These are phyloP conservation scores for Neltuma alba DNA, from an alignment of 306 rosid genomes.

Conservation along the genomic window DNA sequence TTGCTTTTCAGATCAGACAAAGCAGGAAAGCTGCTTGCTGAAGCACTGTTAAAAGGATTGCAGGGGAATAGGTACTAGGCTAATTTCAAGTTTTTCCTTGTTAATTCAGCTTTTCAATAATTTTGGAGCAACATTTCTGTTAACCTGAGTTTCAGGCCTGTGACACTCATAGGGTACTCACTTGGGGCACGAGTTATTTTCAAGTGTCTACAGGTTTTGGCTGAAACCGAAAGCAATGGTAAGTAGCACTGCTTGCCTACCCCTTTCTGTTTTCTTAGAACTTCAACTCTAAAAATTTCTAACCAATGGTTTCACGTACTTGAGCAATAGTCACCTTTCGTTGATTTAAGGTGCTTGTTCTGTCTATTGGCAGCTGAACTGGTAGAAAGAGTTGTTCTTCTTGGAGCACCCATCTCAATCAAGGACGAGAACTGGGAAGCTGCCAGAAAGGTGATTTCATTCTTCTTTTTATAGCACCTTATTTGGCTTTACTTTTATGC, in stretches of 20 bases:
- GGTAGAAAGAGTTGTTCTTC: constrained; percentile 75
- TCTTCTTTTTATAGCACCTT: not conserved
- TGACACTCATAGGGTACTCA: constrained; percentile 64
- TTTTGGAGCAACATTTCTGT: constrained; percentile 6
- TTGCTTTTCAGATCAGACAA: constrained; percentile 58
- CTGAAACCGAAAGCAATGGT: constrained; percentile 60
- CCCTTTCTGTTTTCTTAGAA: not conserved
- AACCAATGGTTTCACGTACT: constrained; percentile 1
- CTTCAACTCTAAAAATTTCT: constrained; percentile 8
- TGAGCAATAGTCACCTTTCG: constrained; percentile 1
- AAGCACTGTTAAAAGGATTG: constrained; percentile 51
- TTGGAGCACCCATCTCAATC: constrained; percentile 79
- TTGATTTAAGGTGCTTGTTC: constrained; percentile 17
- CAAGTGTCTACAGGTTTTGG: constrained; percentile 66
- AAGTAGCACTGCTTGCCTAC: constrained; percentile 16
- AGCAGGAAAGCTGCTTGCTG: constrained; percentile 72
- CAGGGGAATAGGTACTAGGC: constrained; percentile 64
- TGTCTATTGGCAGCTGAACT: constrained; percentile 57
- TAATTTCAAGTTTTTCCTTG: constrained; percentile 22
- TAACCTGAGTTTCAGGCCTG: constrained; percentile 58
- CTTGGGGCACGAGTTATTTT: constrained; percentile 71
- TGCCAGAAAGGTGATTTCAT: constrained; percentile 57
- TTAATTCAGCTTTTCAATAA: constrained; percentile 15
- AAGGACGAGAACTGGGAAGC: constrained; percentile 66
- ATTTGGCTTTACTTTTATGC: constrained; percentile 8